These are phyloP conservation scores for Didymella sp. DNA, from an alignment of 2,329 filamentous ascomycete species.

Conservation along the genomic window DNA sequence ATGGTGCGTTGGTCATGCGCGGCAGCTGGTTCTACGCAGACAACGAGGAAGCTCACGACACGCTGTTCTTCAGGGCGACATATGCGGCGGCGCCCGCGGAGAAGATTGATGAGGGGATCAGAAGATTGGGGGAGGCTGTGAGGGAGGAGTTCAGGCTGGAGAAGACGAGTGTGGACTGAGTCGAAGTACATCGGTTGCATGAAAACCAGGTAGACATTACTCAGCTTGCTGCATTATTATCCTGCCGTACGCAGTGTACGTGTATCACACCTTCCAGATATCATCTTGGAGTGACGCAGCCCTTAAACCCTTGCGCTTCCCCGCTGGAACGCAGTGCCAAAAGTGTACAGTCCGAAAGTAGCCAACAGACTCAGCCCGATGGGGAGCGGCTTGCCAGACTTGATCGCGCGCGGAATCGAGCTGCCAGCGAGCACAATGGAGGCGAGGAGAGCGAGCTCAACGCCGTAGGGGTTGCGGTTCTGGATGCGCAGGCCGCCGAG, in stretches of 20 bases:
- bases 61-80: slow-evolving; percentile 87
- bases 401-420: slow-evolving; percentile 85
- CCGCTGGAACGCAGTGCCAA: slow-evolving; percentile 69
- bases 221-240: slow-evolving; percentile 1
- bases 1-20: slow-evolving; percentile 79
- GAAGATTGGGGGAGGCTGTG: slow-evolving; percentile 76
- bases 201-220: neutral
- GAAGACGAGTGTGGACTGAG: slow-evolving; percentile 5
- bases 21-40: slow-evolving; percentile 93
- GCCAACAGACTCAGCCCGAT: slow-evolving; percentile 80
- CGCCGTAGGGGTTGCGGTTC: slow-evolving; percentile 76
- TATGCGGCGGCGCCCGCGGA: slow-evolving; percentile 76
- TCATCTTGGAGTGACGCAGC: neutral
- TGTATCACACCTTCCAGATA: neutral
- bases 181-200: neutral
- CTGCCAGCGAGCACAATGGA: slow-evolving; percentile 84
- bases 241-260: slow-evolving; percentile 8
- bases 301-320: slow-evolving; percentile 14
- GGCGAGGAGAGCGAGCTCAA: slow-evolving; percentile 88
- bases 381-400: slow-evolving; percentile 82
- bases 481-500: slow-evolving; percentile 83
- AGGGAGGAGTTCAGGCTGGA: slow-evolving; percentile 64
- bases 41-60: slow-evolving; percentile 62
- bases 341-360: slow-evolving; percentile 77
- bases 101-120: slow-evolving; percentile 59